Conservation (phyloP, 1,284 basidiomycete genomes). For the Gomphus sp. region DNA sequence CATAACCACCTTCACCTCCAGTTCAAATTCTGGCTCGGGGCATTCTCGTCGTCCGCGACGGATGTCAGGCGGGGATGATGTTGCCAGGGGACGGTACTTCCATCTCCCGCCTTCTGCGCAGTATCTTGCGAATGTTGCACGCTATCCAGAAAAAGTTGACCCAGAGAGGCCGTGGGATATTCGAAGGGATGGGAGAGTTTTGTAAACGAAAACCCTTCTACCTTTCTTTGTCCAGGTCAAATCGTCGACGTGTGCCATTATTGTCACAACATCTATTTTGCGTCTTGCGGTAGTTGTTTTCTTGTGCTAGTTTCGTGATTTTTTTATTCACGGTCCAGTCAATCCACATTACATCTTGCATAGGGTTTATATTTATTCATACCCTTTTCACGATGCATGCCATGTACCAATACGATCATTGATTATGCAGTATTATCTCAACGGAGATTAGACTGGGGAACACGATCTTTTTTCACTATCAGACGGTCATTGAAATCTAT, state of each 20-base stretch:
- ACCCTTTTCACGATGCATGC: neutral
- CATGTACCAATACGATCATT: neutral
- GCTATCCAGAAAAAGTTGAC: slow-evolving; percentile 7
- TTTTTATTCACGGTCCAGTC: neutral
- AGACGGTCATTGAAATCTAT: too few relatives aligned
- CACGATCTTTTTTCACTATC: too few relatives aligned
- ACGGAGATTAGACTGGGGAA: too few relatives aligned
- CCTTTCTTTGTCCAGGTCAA: neutral
- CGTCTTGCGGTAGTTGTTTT: neutral
- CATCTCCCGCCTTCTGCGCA: slow-evolving; percentile 8
- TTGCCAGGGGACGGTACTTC: neutral
- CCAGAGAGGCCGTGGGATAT: slow-evolving; percentile 8
- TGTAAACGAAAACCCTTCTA: neutral
- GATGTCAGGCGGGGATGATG: neutral
- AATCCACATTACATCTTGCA: neutral
- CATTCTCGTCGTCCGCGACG: neutral
- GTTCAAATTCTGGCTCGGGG: neutral
- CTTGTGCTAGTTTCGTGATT: neutral
- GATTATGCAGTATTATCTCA: neutral
- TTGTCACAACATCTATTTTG: neutral
- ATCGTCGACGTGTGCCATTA: neutral
- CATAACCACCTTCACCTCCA: neutral
- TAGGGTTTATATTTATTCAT: neutral
- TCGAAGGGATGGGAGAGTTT: neutral
- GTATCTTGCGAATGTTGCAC: slow-evolving; percentile 6